Evolutionary conservation across 331 rosid genomes (phyloP), one percentile per base, ranked within the genome.

Genomic region (Quercus phellos): DNA sequence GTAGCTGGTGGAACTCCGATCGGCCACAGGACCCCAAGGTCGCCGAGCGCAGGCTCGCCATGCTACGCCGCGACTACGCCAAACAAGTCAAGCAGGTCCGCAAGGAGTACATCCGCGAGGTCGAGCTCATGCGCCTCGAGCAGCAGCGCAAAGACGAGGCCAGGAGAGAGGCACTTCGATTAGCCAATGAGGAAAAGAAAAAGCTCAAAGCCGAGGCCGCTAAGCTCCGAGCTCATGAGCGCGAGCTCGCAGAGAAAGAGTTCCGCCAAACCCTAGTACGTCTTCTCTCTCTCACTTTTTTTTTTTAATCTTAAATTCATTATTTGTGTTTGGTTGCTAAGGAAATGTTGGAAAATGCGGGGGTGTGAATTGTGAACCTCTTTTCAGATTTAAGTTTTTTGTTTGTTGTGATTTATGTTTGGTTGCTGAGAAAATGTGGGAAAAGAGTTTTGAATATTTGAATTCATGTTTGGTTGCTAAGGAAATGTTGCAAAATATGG

Each of bases 161-260:
- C 21, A 83, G 77, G 42, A 80, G 61, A 61, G 97, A 95, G 70
- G 89, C 91, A 1, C 91, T 91, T 19, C 85, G 94, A 80, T 63
- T 90, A 30, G 93, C 90, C 5, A 93, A 84, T 68, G 92, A 95
- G 85, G 97, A 93, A 79, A 91, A 90, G 38, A 88, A 80, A 90
- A 93, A 81, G 78, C 86, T 91, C 55, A 92, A 92, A 79, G 96
- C 93, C 5, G 91, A 93, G 80, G 98, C 86, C 1, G 96, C 97
- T 0, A 83, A 87, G 69, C 88, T 85, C 75, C 88, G 95, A 18
- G 98, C 98, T 1, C 88, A 89, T 54, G 89, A 95, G 80, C 92
- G 96, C 19, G 75, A 91, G 78, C 82, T 85, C 27, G 86, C 82
- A 12, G 83, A 81, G 56, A 89, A 93, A 77, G 94, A 93, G 73